Percentiles rank a stretch among this genome's conserved stretches.
Evolutionary conservation across 140 eudicot species (phyloP).

Genomic region (Bidens hawaiensis): DNA sequence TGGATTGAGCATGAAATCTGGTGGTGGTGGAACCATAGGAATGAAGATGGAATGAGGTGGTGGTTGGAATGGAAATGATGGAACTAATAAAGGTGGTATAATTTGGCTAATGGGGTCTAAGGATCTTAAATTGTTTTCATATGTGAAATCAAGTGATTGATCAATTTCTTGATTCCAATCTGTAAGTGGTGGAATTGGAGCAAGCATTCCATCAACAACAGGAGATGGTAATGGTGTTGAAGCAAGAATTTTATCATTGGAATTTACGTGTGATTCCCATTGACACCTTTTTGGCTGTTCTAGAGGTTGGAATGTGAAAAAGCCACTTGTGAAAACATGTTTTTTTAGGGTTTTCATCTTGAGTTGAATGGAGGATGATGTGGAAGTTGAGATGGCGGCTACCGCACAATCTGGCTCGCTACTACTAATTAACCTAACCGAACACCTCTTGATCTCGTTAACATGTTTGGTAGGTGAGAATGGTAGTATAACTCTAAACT

Average conservation of each 20-base stretch:
- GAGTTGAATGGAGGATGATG: slow-evolving; percentile 44
- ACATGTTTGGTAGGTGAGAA: slow-evolving; percentile 41
- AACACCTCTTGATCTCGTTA: slow-evolving; percentile 50
- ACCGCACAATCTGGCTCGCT: slow-evolving; percentile 57
- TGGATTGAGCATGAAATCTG: slow-evolving; percentile 27
- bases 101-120: slow-evolving; percentile 27
- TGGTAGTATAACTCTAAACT: slow-evolving; percentile 60
- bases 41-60: slow-evolving; percentile 9
- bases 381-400: slow-evolving; percentile 45
- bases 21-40: slow-evolving; percentile 41
- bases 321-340: slow-evolving; percentile 74
- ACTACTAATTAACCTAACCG: slow-evolving; percentile 59
- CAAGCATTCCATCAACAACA: background rate
- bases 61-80: slow-evolving; percentile 1
- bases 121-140: slow-evolving; percentile 11
- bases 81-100: slow-evolving; percentile 18
- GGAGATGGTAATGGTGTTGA: slow-evolving; percentile 22
- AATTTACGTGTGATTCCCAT: slow-evolving; percentile 20
- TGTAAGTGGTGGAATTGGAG: slow-evolving; percentile 10
- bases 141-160: background rate
- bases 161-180: background rate
- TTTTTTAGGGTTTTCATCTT: slow-evolving; percentile 38
- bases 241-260: slow-evolving; percentile 10
- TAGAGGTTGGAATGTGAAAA: slow-evolving; percentile 51
- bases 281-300: slow-evolving; percentile 40